phyloP scores from a whole-genome alignment of 2,329 filamentous ascomycete genomes.

The Dryadomyces quercivorus region DNA sequence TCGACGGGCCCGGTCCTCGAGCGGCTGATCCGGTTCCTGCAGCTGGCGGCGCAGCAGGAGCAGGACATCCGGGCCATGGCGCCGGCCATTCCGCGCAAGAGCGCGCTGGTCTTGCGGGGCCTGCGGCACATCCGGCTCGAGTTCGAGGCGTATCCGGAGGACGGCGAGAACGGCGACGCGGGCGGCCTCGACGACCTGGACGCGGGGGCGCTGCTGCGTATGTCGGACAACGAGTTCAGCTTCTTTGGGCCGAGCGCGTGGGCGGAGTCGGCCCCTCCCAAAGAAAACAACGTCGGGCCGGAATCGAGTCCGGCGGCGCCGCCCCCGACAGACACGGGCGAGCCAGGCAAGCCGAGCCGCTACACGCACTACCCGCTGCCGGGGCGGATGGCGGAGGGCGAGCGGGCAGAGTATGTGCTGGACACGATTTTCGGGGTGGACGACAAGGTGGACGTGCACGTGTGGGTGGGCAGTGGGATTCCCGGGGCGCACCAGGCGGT shows the following conservation, averaged over 20 bases:
- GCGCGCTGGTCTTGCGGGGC: conserved; percentile 33
- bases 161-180: conserved; percentile 16
- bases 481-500: conserved; percentile 24
- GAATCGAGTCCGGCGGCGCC: neutral
- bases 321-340: too few species aligned
- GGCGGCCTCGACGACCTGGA: conserved; percentile 22
- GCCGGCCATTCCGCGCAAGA: conserved; percentile 18
- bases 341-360: too few species aligned
- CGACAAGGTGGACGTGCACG: conserved; percentile 13
- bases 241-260: conserved; percentile 28
- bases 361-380: conserved; percentile 6
- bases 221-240: conserved; percentile 27
- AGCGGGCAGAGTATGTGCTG: conserved; percentile 6
- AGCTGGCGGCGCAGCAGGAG: conserved; percentile 36
- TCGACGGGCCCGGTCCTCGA: conserved; percentile 37
- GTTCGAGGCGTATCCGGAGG: conserved; percentile 27
- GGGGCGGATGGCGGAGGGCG: conserved; percentile 1
- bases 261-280: conserved; percentile 9
- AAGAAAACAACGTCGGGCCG: neutral
- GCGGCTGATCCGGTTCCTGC: conserved; percentile 35
- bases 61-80: conserved; percentile 22
- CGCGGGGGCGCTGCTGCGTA: conserved; percentile 28
- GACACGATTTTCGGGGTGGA: conserved; percentile 14
- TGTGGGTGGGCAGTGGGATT: conserved; percentile 32
- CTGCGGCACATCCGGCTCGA: conserved; percentile 43